A percentile compares a stretch with the other conserved stretches of the same genome.
phyloP scores from a whole-genome alignment of 2,329 filamentous ascomycete genomes.

The Diplocarpon rosae region DNA sequence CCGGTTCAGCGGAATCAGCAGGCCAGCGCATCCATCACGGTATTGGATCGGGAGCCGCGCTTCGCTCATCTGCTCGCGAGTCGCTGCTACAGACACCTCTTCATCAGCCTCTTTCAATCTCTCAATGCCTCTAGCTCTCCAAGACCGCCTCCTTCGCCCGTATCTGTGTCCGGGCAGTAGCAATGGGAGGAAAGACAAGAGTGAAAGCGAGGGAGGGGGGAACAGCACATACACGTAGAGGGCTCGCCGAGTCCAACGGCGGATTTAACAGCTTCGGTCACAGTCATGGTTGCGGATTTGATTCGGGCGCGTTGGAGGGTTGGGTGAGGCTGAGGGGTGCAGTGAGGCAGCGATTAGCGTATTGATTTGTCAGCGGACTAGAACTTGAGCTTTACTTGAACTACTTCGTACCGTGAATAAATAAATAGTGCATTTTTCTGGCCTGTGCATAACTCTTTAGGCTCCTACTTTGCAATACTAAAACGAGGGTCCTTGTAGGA shows the following conservation, averaged over 20 bases:
- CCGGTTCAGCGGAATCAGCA: constrained; percentile 89
- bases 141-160: neutral
- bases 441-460: too few relatives aligned
- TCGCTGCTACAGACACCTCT: constrained; percentile 46
- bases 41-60: constrained; percentile 87
- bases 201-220: neutral
- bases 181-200: constrained; percentile 1
- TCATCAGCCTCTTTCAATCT: neutral
- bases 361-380: constrained; percentile 1
- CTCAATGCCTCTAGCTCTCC: too few relatives aligned
- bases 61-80: constrained; percentile 78
- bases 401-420: too few relatives aligned
- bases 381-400: constrained; percentile 17
- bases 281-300: constrained; percentile 31
- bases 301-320: neutral
- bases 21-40: constrained; percentile 88
- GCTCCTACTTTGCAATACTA: too few relatives aligned
- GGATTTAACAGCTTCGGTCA: constrained; percentile 36
- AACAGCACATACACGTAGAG: constrained; percentile 7
- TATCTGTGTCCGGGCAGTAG: constrained; percentile 7
- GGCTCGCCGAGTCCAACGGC: constrained; percentile 32
- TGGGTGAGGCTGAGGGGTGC: neutral
- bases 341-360: constrained; percentile 1
- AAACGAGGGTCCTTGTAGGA: too few relatives aligned
- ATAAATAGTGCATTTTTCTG: too few relatives aligned